Conservation (phyloP, 495 filamentous ascomycete species). For the Podospora comata region DNA sequence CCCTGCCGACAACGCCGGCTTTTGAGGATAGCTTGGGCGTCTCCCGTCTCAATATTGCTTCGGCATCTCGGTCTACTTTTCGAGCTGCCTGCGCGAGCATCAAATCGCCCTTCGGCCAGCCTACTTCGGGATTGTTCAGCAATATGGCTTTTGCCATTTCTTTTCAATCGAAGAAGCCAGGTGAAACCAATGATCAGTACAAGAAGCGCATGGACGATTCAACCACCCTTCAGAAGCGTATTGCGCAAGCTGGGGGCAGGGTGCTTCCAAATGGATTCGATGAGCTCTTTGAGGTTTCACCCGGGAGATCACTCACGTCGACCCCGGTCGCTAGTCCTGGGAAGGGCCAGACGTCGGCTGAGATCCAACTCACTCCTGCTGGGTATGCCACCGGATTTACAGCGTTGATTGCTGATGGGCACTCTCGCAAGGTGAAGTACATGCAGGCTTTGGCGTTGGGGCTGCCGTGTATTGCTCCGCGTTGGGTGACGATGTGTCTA, state of each 20-base stretch:
- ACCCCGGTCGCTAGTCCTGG: conserved; percentile 20
- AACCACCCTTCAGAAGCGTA: conserved; percentile 41
- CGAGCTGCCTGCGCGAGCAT: conserved; percentile 13
- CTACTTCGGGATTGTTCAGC: conserved; percentile 52
- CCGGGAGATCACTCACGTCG: conserved; percentile 23
- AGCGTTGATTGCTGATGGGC: conserved; percentile 78
- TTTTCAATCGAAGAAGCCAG: conserved; percentile 51
- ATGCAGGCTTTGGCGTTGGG: conserved; percentile 92
- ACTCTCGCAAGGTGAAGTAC: conserved; percentile 88
- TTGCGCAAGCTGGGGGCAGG: conserved; percentile 61
- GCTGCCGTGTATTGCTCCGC: conserved; percentile 73
- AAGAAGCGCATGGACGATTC: conserved; percentile 45
- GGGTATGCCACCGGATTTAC: conserved; percentile 67
- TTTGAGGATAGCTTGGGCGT: conserved; percentile 34
- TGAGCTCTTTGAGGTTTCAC: conserved; percentile 66
- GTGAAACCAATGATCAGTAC: conserved; percentile 51
- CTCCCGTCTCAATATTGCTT: conserved; percentile 17
- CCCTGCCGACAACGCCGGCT: conserved; percentile 25
- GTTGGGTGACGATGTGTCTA: conserved; percentile 78
- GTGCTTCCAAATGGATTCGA: conserved; percentile 78
- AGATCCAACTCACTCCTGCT: conserved; percentile 36
- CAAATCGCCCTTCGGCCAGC: conserved; percentile 12
- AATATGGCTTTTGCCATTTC: conserved; percentile 82
- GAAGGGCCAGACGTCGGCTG: conserved; percentile 28
- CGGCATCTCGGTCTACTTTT: conserved; percentile 14